Evolutionary conservation across 768 basidiomycete genomes (phyloP).

Genomic region (Boletus vinaceobasis): DNA sequence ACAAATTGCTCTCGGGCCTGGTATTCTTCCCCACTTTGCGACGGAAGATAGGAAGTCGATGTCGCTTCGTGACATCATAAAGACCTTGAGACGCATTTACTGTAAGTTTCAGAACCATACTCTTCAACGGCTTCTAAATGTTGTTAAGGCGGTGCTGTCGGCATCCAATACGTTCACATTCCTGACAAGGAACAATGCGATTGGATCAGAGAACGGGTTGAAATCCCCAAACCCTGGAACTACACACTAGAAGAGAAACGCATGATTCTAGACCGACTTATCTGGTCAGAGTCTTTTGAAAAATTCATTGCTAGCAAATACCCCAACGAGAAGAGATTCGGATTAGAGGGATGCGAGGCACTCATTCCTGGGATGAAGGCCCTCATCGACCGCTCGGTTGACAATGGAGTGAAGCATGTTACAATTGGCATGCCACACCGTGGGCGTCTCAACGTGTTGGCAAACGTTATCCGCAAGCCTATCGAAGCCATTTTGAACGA

Average conservation of each 20-base stretch:
- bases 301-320: constrained; percentile 98
- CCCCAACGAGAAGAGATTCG: constrained; percentile 99
- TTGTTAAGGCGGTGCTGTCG: constrained; percentile 72
- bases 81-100: constrained; percentile 87
- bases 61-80: constrained; percentile 89
- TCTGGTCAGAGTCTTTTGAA: constrained; percentile 99
- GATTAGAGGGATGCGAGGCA: constrained; percentile 96
- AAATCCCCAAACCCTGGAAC: constrained; percentile 95
- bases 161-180: constrained; percentile 93
- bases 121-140: constrained; percentile 1
- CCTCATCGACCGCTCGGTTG: constrained; percentile 96
- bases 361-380: constrained; percentile 99
- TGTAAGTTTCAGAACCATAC: constrained; percentile 52
- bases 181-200: constrained; percentile 98
- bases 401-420: constrained; percentile 91
- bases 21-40: constrained; percentile 94
- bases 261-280: constrained; percentile 97
- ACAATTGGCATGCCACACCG: constrained; percentile 99
- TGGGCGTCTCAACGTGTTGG: constrained; percentile 95
- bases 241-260: constrained; percentile 98
- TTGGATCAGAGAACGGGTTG: constrained; percentile 96
- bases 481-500: constrained; percentile 98
- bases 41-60: constrained; percentile 83
- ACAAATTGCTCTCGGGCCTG: constrained; percentile 91
- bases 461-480: constrained; percentile 98